Evolutionary conservation across 2,329 filamentous ascomycete species (phyloP).

Genomic region (Monilinia fructigena): DNA sequence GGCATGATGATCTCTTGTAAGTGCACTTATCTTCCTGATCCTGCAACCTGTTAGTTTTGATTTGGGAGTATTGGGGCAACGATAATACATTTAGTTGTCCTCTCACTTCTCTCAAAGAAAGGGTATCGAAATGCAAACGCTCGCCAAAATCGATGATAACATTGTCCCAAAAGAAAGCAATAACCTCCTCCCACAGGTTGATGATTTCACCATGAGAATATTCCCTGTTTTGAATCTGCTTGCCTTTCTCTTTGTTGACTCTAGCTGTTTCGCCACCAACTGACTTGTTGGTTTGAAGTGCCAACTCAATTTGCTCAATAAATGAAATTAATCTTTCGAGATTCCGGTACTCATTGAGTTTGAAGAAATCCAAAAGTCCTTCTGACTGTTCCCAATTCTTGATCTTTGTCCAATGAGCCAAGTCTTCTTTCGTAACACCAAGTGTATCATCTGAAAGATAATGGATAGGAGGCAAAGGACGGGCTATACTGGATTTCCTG

Average conservation of each 20-base stretch:
- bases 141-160: not conserved
- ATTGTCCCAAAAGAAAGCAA: constrained; percentile 9
- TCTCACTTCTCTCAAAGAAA: not conserved
- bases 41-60: not conserved
- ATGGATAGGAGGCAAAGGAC: not conserved
- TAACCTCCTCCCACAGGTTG: constrained; percentile 10
- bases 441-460: constrained; percentile 9
- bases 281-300: not conserved
- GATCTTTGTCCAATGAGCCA: not conserved
- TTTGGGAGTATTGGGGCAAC: not conserved
- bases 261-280: too few relatives aligned
- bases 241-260: not conserved
- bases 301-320: not conserved
- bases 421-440: not conserved
- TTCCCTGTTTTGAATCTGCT: not conserved
- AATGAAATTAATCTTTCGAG: constrained; percentile 1
- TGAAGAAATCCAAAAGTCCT: constrained; percentile 8
- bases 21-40: not conserved
- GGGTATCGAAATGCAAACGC: not conserved
- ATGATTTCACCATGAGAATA: not conserved
- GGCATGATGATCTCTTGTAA: not conserved
- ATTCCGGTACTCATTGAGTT: not conserved
- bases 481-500: not conserved
- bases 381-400: constrained; percentile 5
- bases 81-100: not conserved